Evolutionary conservation across 2,329 filamentous ascomycete species (phyloP).

Genomic region (Ophiosphaerella herpotricha): DNA sequence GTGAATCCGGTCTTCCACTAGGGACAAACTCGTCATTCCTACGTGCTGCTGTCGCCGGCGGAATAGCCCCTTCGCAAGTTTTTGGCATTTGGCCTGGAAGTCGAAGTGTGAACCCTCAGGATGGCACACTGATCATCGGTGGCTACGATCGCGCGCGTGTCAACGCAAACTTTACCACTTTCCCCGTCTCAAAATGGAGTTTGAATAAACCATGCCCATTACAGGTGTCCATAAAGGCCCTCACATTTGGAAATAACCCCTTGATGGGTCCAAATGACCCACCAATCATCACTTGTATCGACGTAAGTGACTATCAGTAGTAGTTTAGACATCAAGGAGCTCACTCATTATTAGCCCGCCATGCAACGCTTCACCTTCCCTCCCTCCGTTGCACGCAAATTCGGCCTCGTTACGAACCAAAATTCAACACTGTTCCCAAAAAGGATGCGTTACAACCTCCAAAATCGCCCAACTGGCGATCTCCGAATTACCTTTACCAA

Average conservation of each 20-base stretch:
- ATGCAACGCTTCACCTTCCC: constrained; percentile 10
- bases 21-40: constrained; percentile 15
- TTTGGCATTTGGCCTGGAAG: constrained; percentile 15
- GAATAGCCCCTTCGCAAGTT: constrained; percentile 11
- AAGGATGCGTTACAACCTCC: constrained; percentile 6
- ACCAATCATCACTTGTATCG: constrained; percentile 6
- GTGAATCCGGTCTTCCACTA: constrained; percentile 11
- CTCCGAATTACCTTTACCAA: constrained; percentile 6
- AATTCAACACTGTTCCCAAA: constrained; percentile 6
- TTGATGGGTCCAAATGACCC: constrained; percentile 1
- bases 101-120: constrained; percentile 7
- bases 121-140: constrained; percentile 13
- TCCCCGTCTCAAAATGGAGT: constrained; percentile 11
- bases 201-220: constrained; percentile 8
- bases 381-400: constrained; percentile 2
- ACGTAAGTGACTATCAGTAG: no score
- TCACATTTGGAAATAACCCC: constrained; percentile 2
- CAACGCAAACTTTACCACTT: constrained; percentile 7
- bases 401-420: not conserved
- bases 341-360: not conserved
- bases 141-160: constrained; percentile 13
- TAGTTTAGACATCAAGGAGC: no score
- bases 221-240: constrained; percentile 10
- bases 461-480: constrained; percentile 5
- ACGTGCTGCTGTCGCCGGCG: constrained; percentile 9